These are phyloP conservation scores for Zasmidium cellare DNA, from an alignment of 2,329 filamentous ascomycete species.

Conservation along the genomic window DNA sequence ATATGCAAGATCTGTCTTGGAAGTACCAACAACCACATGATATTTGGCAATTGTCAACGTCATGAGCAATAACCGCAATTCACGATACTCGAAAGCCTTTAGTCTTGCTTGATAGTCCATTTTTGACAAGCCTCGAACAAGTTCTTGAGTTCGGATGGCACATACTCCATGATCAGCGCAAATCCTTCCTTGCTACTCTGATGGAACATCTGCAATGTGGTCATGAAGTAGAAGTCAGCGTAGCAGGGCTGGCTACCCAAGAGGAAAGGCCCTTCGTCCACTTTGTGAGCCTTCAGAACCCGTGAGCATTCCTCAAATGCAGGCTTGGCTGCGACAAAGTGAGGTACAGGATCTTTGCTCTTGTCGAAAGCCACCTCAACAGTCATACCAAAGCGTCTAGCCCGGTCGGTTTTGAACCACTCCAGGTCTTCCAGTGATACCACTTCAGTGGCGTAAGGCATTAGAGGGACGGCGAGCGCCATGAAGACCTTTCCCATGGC, in stretches of 20 bases:
- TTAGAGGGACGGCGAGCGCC: slow-evolving; percentile 19
- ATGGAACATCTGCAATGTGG: slow-evolving; percentile 4
- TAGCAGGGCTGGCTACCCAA: slow-evolving; percentile 17
- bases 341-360: slow-evolving; percentile 14
- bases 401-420: slow-evolving; percentile 4
- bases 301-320: slow-evolving; percentile 1
- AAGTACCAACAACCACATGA: no score
- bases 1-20: no score
- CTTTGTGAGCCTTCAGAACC: slow-evolving; percentile 10
- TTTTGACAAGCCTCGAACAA: slow-evolving; percentile 15
- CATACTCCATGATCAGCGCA: slow-evolving; percentile 34
- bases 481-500: neutral
- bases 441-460: slow-evolving; percentile 12
- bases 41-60: no score
- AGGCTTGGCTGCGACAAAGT: slow-evolving; percentile 10
- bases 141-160: slow-evolving; percentile 26
- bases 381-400: slow-evolving; percentile 12
- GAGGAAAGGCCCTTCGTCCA: slow-evolving; percentile 20
- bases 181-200: slow-evolving; percentile 2
- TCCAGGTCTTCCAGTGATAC: slow-evolving; percentile 32
- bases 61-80: no score
- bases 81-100: neutral
- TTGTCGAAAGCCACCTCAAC: slow-evolving; percentile 27
- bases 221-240: slow-evolving; percentile 17
- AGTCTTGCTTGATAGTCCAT: slow-evolving; percentile 14